Conservation (phyloP, 352 stramenopile genomes). For the Globisporangium cederbergense region DNA sequence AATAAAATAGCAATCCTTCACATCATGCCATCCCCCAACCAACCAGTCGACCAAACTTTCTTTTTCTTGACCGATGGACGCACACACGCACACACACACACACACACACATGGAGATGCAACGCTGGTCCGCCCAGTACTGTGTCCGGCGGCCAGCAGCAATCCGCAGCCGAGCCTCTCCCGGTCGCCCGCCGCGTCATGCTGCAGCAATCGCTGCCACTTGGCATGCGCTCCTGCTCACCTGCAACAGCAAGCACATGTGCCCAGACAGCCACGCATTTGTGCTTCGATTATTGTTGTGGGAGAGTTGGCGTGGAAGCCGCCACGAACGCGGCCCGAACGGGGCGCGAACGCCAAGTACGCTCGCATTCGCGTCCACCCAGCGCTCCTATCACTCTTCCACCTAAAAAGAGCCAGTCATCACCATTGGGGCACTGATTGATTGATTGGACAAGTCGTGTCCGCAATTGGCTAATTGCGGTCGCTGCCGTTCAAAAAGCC, state of each 20-base stretch:
- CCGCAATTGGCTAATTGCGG: neutral
- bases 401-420: slow-evolving; percentile 9
- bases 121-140: neutral
- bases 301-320: slow-evolving; percentile 6
- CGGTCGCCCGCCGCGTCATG: too few species aligned
- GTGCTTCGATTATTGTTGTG: neutral
- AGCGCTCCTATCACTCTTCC: neutral
- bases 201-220: neutral
- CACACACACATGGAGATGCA: neutral
- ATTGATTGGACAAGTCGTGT: neutral
- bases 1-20: neutral
- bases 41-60: neutral
- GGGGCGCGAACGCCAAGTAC: slow-evolving; percentile 2
- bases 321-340: slow-evolving; percentile 5
- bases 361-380: neutral
- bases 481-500: neutral
- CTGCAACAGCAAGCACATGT: too few species aligned
- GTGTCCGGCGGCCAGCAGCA: neutral
- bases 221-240: too few species aligned
- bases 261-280: neutral
- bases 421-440: neutral
- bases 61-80: neutral
- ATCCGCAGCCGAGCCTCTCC: neutral
- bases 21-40: neutral
- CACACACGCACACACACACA: neutral